Evolutionary conservation across 257 asterid genomes (phyloP).

Genomic region (Solanum ossicruentum): DNA sequence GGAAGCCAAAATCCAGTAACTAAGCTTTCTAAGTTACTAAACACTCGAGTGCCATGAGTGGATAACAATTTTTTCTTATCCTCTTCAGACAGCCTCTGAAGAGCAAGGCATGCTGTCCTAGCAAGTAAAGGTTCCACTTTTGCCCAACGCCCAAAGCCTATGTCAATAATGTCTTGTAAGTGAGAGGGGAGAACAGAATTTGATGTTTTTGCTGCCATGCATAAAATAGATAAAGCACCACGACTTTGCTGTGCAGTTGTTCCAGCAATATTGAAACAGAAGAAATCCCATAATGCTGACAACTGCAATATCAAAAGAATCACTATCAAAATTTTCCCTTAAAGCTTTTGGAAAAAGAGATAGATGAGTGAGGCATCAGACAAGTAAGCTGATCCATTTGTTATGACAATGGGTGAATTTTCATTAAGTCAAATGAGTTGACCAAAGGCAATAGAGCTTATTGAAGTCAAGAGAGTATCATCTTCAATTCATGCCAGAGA

Average conservation of each 20-base stretch:
- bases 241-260: conserved; percentile 94
- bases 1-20: conserved; percentile 60
- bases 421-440: background rate
- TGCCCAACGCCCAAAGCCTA: conserved; percentile 99
- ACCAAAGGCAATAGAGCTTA: background rate
- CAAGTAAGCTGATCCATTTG: background rate
- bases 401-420: background rate
- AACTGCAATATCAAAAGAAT: conserved; percentile 37
- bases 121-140: conserved; percentile 89
- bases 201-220: conserved; percentile 87
- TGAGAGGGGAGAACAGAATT: conserved; percentile 74
- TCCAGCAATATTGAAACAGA: conserved; percentile 84
- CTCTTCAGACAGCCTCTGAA: conserved; percentile 81
- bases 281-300: conserved; percentile 94
- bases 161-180: conserved; percentile 83
- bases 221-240: conserved; percentile 84
- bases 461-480: background rate
- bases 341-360: background rate
- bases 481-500: background rate
- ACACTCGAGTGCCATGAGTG: conserved; percentile 57
- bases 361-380: background rate
- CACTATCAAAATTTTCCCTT: background rate
- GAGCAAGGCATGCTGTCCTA: conserved; percentile 81
- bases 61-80: conserved; percentile 65
- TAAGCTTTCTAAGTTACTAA: conserved; percentile 63